Conservation (phyloP, 805 yeast genomes). For the Metschnikowia kofuensis region DNA sequence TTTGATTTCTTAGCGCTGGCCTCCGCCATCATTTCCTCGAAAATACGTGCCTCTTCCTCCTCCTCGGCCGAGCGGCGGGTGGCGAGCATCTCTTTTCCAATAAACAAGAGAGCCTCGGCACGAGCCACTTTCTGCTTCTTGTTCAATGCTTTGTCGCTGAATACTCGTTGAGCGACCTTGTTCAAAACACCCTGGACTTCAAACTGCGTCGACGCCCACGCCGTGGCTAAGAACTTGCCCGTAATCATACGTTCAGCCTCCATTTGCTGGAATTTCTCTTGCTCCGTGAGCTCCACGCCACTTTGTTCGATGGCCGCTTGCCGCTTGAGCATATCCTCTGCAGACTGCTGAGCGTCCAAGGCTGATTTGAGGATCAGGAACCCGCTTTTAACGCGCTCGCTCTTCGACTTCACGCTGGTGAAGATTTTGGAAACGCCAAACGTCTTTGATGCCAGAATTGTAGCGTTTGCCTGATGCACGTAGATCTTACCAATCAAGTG, state of each 20-base stretch:
- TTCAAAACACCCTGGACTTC: conserved; percentile 89
- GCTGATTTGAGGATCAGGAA: conserved; percentile 81
- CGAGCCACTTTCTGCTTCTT: conserved; percentile 62
- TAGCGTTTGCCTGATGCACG: conserved; percentile 68
- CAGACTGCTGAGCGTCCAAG: conserved; percentile 76
- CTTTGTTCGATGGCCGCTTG: conserved; percentile 48
- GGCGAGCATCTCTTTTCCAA: conserved; percentile 66
- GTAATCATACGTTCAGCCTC: conserved; percentile 79
- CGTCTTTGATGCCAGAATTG: conserved; percentile 70
- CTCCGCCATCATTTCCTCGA: conserved; percentile 90
- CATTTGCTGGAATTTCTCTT: conserved; percentile 39
- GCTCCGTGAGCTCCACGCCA: conserved; percentile 32
- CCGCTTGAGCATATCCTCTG: conserved; percentile 66
- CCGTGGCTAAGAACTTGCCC: conserved; percentile 89
- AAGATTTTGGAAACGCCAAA: conserved; percentile 85
- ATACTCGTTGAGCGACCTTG: conserved; percentile 51
- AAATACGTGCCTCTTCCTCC: conserved; percentile 86
- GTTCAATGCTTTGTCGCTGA: conserved; percentile 58
- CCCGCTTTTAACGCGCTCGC: conserved; percentile 78
- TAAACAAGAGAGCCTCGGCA: conserved; percentile 72
- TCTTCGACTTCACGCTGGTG: conserved; percentile 79
- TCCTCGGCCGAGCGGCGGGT: conserved; percentile 81
- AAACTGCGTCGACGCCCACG: conserved; percentile 91
- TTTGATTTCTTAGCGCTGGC: conserved; percentile 57
- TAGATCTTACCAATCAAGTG: conserved; percentile 82